phyloP scores from a whole-genome alignment of 2,329 filamentous ascomycete species.

The Clarireedia homoeocarpa region DNA sequence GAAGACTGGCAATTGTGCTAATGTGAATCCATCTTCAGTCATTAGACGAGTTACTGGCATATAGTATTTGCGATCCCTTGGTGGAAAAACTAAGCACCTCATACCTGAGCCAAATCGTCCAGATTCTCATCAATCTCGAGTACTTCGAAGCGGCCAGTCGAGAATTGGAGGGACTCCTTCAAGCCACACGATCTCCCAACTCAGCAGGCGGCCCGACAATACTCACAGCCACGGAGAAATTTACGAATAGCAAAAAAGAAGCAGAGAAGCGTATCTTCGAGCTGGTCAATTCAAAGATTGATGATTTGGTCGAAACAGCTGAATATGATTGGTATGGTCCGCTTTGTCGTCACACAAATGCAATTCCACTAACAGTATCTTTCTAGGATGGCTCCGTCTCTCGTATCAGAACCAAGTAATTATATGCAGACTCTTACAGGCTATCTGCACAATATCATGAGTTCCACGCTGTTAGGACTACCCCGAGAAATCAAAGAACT shows the following conservation, averaged over 20 bases:
- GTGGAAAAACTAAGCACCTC: constrained; percentile 85
- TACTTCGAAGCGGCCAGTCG: constrained; percentile 92
- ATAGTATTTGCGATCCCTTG: constrained; percentile 84
- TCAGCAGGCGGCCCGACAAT: constrained; percentile 74
- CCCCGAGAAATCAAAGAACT: constrained; percentile 94
- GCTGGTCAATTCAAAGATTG: constrained; percentile 96
- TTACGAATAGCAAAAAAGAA: constrained; percentile 84
- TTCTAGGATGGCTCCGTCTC: constrained; percentile 46
- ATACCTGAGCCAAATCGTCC: constrained; percentile 94
- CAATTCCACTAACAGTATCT: background rate
- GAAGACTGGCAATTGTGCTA: background rate
- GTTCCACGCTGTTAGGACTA: constrained; percentile 83
- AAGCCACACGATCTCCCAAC: constrained; percentile 73
- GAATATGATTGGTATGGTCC: constrained; percentile 79
- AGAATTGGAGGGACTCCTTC: constrained; percentile 80
- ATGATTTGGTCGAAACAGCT: constrained; percentile 91
- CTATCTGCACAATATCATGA: constrained; percentile 95
- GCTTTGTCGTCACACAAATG: background rate
- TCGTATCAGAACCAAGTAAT: constrained; percentile 68
- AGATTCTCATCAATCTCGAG: constrained; percentile 95
- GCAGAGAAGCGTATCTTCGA: constrained; percentile 98
- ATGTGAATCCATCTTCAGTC: constrained; percentile 44
- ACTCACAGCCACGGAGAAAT: constrained; percentile 76
- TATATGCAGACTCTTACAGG: constrained; percentile 94
- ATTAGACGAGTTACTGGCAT: constrained; percentile 87